These are phyloP conservation scores for Gymnopilus dilepis DNA, from an alignment of 768 basidiomycete genomes.

Conservation along the genomic window DNA sequence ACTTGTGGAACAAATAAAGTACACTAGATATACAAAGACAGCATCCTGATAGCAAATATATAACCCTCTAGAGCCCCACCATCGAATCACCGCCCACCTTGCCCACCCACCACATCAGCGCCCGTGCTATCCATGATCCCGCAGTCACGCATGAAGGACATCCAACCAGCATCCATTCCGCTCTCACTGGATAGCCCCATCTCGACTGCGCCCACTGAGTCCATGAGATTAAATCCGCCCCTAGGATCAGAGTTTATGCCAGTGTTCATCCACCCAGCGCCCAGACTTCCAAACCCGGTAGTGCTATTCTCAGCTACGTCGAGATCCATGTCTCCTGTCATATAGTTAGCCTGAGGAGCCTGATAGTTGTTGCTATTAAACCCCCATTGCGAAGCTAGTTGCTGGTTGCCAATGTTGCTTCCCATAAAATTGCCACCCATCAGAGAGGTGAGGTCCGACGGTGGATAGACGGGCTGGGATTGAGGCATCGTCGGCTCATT, in stretches of 20 bases:
- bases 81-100: neutral
- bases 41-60: neutral
- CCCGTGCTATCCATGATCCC: constrained; percentile 46
- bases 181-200: constrained; percentile 50
- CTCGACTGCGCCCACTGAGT: constrained; percentile 42
- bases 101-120: neutral
- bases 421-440: neutral
- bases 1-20: too few species aligned
- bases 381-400: neutral
- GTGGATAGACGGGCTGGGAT: neutral
- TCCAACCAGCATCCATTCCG: constrained; percentile 53
- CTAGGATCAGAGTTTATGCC: constrained; percentile 1
- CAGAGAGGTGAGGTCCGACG: neutral
- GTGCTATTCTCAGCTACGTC: neutral
- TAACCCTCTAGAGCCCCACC: too few species aligned
- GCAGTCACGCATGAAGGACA: constrained; percentile 54
- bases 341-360: neutral
- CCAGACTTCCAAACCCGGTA: neutral
- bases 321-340: neutral
- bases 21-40: neutral
- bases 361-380: neutral
- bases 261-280: neutral
- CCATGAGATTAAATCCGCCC: constrained; percentile 20
- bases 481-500: neutral
- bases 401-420: neutral